A percentile compares a stretch with the other conserved stretches of the same genome.
These are phyloP conservation scores for Reutealis trisperma DNA, from an alignment of 345 rosid genomes.

Conservation along the genomic window DNA sequence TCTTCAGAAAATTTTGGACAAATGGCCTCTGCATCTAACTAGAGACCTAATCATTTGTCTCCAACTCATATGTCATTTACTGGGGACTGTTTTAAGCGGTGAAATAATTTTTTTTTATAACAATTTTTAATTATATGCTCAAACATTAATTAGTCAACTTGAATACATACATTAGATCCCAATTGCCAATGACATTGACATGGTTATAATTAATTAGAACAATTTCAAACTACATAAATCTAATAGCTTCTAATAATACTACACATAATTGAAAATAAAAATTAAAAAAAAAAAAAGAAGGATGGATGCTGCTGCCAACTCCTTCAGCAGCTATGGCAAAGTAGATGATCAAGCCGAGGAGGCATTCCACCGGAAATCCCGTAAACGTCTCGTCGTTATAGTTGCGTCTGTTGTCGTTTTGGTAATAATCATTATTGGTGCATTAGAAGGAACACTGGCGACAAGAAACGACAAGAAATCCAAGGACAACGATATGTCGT, in stretches of 20 bases:
- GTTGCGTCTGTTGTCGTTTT: constrained; percentile 17
- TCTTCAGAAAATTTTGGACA: background rate
- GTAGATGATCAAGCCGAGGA: constrained; percentile 25
- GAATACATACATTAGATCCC: too few relatives aligned
- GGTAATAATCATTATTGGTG: constrained; percentile 3
- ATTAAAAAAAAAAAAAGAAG: background rate
- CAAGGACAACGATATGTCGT: background rate
- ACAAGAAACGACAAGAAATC: constrained; percentile 5
- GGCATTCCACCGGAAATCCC: constrained; percentile 23
- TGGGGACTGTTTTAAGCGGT: background rate
- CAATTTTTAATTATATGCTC: too few relatives aligned
- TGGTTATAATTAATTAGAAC: too few relatives aligned
- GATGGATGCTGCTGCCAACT: constrained; percentile 7
- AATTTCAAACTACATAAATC: background rate
- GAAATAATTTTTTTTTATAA: background rate
- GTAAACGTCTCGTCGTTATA: constrained; percentile 24
- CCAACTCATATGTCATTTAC: background rate
- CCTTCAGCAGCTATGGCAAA: constrained; percentile 22
- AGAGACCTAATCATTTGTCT: constrained; percentile 14
- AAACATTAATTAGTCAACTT: too few relatives aligned
- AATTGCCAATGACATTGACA: too few relatives aligned
- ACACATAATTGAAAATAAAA: too few relatives aligned
- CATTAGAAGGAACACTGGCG: constrained; percentile 7
- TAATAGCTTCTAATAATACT: background rate
- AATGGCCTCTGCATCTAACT: background rate